Percentiles rank a stretch among this genome's conserved stretches.
Conservation (phyloP, 805 yeast species). For the Saccharomyces jurei region DNA sequence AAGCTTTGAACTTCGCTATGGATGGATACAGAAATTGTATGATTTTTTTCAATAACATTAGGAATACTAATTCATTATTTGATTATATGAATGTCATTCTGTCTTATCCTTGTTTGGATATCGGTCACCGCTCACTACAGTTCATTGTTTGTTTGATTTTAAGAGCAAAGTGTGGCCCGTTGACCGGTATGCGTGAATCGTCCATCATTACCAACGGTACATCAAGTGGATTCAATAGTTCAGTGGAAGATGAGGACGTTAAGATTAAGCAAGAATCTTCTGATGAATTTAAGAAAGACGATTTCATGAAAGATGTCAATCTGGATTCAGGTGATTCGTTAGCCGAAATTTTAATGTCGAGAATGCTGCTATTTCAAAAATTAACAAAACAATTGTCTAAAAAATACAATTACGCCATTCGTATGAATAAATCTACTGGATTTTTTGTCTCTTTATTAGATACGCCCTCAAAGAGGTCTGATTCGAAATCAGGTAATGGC, state of each 20-base stretch:
- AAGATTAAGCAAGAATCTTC: slow-evolving; percentile 12
- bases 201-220: slow-evolving; percentile 17
- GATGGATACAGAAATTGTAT: slow-evolving; percentile 38
- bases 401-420: slow-evolving; percentile 60
- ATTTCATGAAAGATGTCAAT: slow-evolving; percentile 29
- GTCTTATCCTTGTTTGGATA: slow-evolving; percentile 42
- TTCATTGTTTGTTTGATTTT: slow-evolving; percentile 49
- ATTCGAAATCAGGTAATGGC: neutral
- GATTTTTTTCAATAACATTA: slow-evolving; percentile 34
- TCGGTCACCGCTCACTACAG: slow-evolving; percentile 50
- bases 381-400: slow-evolving; percentile 41
- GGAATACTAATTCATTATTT: slow-evolving; percentile 27
- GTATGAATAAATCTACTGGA: slow-evolving; percentile 50
- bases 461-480: slow-evolving; percentile 21
- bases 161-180: slow-evolving; percentile 40
- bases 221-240: slow-evolving; percentile 11
- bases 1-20: slow-evolving; percentile 35
- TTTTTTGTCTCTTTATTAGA: slow-evolving; percentile 35
- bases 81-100: slow-evolving; percentile 38
- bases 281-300: slow-evolving; percentile 17
- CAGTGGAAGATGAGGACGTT: slow-evolving; percentile 25
- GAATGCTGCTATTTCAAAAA: slow-evolving; percentile 36
- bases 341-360: slow-evolving; percentile 32
- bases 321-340: slow-evolving; percentile 33
- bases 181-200: slow-evolving; percentile 29